phyloP scores from a whole-genome alignment of 345 rosid species.

The rapeseed (Brassica napus) region DNA sequence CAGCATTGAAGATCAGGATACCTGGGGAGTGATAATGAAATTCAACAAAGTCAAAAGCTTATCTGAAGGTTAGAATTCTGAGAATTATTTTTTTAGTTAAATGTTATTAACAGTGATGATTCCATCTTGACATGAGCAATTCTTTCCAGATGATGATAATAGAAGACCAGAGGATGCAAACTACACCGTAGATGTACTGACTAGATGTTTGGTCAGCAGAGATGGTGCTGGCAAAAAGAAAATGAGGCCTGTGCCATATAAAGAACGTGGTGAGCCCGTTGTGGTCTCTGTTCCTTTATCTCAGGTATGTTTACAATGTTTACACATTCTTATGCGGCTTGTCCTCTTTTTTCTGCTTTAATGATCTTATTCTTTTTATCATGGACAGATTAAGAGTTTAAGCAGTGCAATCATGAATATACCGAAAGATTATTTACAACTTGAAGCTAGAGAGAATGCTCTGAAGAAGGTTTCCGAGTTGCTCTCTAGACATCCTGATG shows the following conservation, averaged over 20 bases:
- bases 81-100: background rate
- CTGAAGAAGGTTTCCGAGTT: conserved; percentile 78
- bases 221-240: conserved; percentile 65
- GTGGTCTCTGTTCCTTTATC: conserved; percentile 76
- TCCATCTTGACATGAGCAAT: conserved; percentile 17
- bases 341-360: background rate
- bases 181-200: conserved; percentile 74
- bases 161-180: conserved; percentile 74
- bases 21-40: conserved; percentile 89
- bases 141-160: conserved; percentile 65
- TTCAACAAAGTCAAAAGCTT: conserved; percentile 64
- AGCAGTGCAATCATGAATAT: conserved; percentile 78
- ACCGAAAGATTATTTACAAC: conserved; percentile 77
- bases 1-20: conserved; percentile 62
- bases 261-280: conserved; percentile 76
- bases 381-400: conserved; percentile 64
- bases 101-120: background rate
- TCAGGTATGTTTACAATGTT: conserved; percentile 48
- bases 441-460: conserved; percentile 90
- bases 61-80: conserved; percentile 60
- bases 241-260: conserved; percentile 59
- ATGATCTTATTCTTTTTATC: conserved; percentile 28
- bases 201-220: conserved; percentile 77
- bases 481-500: conserved; percentile 71
- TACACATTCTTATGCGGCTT: conserved; percentile 1